Evolutionary conservation across 129 eudicot genomes (phyloP), one percentile per base, ranked within the genome.

Genomic region (Flaveria trinervia): DNA sequence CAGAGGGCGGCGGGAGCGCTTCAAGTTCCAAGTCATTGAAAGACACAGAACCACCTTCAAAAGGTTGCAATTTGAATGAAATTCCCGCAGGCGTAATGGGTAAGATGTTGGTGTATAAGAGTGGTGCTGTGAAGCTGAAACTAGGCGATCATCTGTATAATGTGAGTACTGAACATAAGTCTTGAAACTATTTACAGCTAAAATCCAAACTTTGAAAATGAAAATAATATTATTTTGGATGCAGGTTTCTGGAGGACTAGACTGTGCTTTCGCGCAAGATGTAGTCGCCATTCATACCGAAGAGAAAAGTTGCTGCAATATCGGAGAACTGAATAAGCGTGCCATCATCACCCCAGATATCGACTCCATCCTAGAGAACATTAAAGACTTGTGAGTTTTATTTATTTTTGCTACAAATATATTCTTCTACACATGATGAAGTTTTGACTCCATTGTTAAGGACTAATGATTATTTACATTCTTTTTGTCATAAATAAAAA

Each of bases 91-190:
- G 98, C 8, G 67, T 67, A 16, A 87, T 91, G 85, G 98, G 97
- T 7, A 94, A 94, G 81, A 75, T 94, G 92, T 72, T 89, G 54
- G 97, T 94, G 51, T 91, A 94, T 84, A 91, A 70, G 70, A 94
- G 89, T 69, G 97, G 98, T 46, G 87, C 83, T n/a, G 86, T 94
- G 36, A 94, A 94, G 84, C 83, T 91, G 75, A 94, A 94, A 87
- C 80, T 91, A 30, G 98, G 98, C 1, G 88, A 94, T 67, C 86
- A 85, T 70, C 75, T 89, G 20, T 94, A 80, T 75, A 79, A 94
- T 83, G 97, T 91, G 83, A 91, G 98, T 85, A 52, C 52, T 66
- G 28, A 57, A 74, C 68, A 23, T 3, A 43, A 73, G 16, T 50
- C 18, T 76, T 28, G 60, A 74, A 44, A 28, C 17, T 61, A 61